Conservation (phyloP, 75 land plant genomes). For the Pinus tabuliformis region DNA sequence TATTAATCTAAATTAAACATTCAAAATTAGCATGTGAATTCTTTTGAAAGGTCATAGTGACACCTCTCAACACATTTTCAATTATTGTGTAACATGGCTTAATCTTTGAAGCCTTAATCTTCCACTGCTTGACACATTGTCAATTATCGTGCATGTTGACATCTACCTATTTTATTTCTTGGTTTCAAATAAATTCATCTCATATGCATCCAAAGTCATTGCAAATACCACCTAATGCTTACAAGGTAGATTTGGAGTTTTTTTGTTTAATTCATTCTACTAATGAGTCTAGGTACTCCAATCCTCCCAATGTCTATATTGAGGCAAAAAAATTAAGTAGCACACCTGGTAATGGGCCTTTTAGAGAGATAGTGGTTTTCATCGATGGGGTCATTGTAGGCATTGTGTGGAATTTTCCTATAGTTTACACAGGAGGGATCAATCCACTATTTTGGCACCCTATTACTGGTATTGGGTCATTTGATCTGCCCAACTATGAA, state of each 20-base stretch:
- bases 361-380: slow-evolving; percentile 38
- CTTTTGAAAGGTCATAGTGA: too few relatives aligned
- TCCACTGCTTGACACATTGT: too few relatives aligned
- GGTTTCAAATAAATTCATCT: slow-evolving; percentile 24
- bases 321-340: slow-evolving; percentile 32
- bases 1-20: too few relatives aligned
- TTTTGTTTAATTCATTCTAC: slow-evolving; percentile 39
- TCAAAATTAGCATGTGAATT: too few relatives aligned
- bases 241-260: slow-evolving; percentile 42
- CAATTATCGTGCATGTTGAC: too few relatives aligned
- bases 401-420: slow-evolving; percentile 43
- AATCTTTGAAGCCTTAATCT: too few relatives aligned
- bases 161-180: not conserved
- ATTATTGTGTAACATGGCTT: too few relatives aligned
- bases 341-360: slow-evolving; percentile 40
- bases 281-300: slow-evolving; percentile 59
- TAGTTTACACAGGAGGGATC: slow-evolving; percentile 5
- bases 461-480: slow-evolving; percentile 56
- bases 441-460: slow-evolving; percentile 83
- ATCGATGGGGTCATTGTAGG: slow-evolving; percentile 45
- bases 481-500: slow-evolving; percentile 44
- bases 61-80: too few relatives aligned
- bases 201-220: not conserved
- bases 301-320: slow-evolving; percentile 45
- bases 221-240: slow-evolving; percentile 33